Base-by-base conservation (phyloP, 257 asterid genomes). In the Penstemon newberryi region DNA sequence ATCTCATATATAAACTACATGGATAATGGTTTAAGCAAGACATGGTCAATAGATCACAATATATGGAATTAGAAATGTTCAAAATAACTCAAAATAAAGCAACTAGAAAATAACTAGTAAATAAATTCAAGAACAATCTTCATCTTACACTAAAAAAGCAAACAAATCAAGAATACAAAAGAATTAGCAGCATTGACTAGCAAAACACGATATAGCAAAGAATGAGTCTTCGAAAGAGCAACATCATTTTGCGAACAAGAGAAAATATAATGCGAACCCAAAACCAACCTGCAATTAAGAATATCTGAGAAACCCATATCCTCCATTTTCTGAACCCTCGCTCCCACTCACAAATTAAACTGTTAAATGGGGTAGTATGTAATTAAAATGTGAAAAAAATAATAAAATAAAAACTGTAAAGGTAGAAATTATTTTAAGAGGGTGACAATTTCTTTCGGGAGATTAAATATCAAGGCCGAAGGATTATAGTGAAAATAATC, bases 301-400 rank as follows among this genome's bases (percentile, higher is more conserved):
- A 53, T 51, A 42, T 39, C 15, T 8, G 7, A 36, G 40, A 37
- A 13, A 63, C 56, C 49, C 63, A 7, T 15, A 56, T 11, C 61
- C 56, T 51, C 50, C 60, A 70, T 52, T 66, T 49, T 70, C 60
- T 36, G 79, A 53, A 57, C 37, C 71, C 61, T 39, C 62, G 47
- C 56, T 56, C 43, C 63, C 52, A 46, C 33, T 25, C 2, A 25
- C 33, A 25, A 25, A 25, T 25, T 25, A 25, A 25, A 25, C 33
- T 25, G 33, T 25, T 25, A 25, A 25, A 25, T 25, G 33, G 33
- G 33, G 2, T 25, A 15, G 33, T 25, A 25, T 25, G 1, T 25
- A 0, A 25, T 25, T 25, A 25, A 25, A 25, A 25, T 25, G 2
- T 25, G 2, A 25, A 25, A 25, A 25, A 25, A 25, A 25, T 25